Evolutionary conservation across 139 green algal genomes (phyloP), one percentile per base, ranked within the genome.

Genomic region (Chlamydomonas asymmetrica): DNA sequence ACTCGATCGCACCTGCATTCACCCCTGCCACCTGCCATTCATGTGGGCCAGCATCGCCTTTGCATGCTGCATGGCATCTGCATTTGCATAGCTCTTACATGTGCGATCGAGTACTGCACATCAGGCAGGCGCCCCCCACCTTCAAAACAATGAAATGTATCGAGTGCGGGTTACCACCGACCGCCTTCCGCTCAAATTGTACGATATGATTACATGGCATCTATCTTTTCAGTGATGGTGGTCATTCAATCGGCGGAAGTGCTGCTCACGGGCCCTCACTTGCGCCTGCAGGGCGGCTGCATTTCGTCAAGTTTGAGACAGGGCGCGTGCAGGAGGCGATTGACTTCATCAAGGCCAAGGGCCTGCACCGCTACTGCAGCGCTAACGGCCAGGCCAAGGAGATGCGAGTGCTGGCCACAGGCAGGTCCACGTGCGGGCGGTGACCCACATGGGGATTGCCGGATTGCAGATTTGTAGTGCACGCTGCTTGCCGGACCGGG

Each of bases 261-360:
- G 38, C 27, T 7, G 72, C 52, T 34, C 32, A 71, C 18, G 49
- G 50, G 32, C 69, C 35, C 20, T 39, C n/a, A 71, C 43, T 20
- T 31, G 2, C 43, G 10, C 23, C 39, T 10, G 27, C 76, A 90
- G 85, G 85, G 18, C 76, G 81, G 54, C 87, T 99, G 64, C 97
- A 99, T 84, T 99, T 99, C 88, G 93, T 98, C 22, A 98, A 99
- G 83, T 99, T 99, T 89, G 94, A 99, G 84, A 98, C 91, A 0
- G 79, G 62, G 4, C 89, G 91, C 22, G 78, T 99, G 16, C 72
- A 95, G 7, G 88, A 98, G 52, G 91, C 80, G 72, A 82, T 99
- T 0, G 85, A 93, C 59, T 99, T 99, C 86, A 99, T 99, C 49
- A 78, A 97, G 73, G 88, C 89, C 31, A 98, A 98, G 78, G 84